phyloP scores from a whole-genome alignment of 2,329 filamentous ascomycete species.

The Aureobasidium subglaciale region DNA sequence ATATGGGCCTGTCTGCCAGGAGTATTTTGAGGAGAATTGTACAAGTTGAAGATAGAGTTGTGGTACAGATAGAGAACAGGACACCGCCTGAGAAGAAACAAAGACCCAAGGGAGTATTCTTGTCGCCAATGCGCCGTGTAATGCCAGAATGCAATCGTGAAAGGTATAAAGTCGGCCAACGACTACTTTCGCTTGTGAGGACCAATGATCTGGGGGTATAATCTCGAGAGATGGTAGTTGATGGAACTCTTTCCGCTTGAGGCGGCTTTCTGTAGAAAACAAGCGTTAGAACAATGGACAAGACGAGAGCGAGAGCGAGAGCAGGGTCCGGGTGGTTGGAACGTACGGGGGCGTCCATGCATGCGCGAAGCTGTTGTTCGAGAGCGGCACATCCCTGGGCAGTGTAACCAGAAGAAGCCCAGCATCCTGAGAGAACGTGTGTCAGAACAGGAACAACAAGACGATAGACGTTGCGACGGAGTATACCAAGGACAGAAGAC shows the following conservation, averaged over 20 bases:
- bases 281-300: background rate
- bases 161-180: background rate
- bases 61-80: conserved; percentile 2
- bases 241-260: conserved; percentile 65
- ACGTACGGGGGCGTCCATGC: conserved; percentile 75
- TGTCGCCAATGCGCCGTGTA: conserved; percentile 12
- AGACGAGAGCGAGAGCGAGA: background rate
- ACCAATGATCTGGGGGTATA: conserved; percentile 66
- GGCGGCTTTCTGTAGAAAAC: conserved; percentile 44
- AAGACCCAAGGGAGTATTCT: conserved; percentile 7
- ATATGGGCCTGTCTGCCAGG: background rate
- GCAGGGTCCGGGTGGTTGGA: no score
- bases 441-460: background rate
- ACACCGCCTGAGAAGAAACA: conserved; percentile 7
- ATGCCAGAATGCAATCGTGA: conserved; percentile 11
- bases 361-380: conserved; percentile 54
- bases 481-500: conserved; percentile 59
- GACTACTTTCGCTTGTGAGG: conserved; percentile 57
- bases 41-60: conserved; percentile 1
- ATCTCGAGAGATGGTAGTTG: conserved; percentile 82
- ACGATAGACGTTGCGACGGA: background rate
- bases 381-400: conserved; percentile 53
- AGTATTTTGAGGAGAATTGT: background rate
- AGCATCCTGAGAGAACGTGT: conserved; percentile 60
- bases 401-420: conserved; percentile 70